Conservation (phyloP, 768 basidiomycete species). For the Auricularia heimuer region DNA sequence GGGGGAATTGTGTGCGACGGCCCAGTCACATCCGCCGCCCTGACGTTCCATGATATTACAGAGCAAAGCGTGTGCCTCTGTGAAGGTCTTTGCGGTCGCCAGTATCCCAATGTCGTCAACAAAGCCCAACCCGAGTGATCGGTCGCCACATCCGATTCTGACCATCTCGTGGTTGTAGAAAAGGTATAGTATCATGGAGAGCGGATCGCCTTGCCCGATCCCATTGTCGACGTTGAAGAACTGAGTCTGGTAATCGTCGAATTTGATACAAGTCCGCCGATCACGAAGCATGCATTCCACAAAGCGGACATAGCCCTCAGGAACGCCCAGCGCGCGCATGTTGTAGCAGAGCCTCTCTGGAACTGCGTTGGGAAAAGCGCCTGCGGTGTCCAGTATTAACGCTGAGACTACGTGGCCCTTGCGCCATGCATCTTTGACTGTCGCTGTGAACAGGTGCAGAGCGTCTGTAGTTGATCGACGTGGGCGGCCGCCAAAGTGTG, state of each 20-base stretch:
- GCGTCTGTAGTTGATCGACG: too few species aligned
- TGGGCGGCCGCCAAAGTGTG: too few species aligned
- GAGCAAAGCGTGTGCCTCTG: slow-evolving; percentile 3
- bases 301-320: slow-evolving; percentile 15
- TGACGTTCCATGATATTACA: slow-evolving; percentile 10
- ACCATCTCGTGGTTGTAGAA: slow-evolving; percentile 18
- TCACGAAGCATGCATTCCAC: slow-evolving; percentile 12
- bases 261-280: slow-evolving; percentile 14
- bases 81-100: slow-evolving; percentile 3
- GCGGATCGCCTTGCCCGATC: slow-evolving; percentile 20
- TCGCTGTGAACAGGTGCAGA: too few species aligned
- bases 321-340: slow-evolving; percentile 16
- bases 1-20: background rate
- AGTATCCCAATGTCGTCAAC: slow-evolving; percentile 13
- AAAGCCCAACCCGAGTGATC: slow-evolving; percentile 8
- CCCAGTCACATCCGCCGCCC: background rate
- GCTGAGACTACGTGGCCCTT: slow-evolving; percentile 24
- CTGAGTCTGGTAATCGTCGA: slow-evolving; percentile 20
- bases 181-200: slow-evolving; percentile 18
- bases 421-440: background rate
- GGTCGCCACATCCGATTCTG: slow-evolving; percentile 8
- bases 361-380: slow-evolving; percentile 21
- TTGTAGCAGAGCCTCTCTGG: slow-evolving; percentile 10
- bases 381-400: slow-evolving; percentile 34
- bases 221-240: slow-evolving; percentile 14